Evolutionary conservation across 2,329 filamentous ascomycete genomes (phyloP), one percentile per base, ranked within the genome.

Genomic region (Rhynchosporium graminicola): DNA sequence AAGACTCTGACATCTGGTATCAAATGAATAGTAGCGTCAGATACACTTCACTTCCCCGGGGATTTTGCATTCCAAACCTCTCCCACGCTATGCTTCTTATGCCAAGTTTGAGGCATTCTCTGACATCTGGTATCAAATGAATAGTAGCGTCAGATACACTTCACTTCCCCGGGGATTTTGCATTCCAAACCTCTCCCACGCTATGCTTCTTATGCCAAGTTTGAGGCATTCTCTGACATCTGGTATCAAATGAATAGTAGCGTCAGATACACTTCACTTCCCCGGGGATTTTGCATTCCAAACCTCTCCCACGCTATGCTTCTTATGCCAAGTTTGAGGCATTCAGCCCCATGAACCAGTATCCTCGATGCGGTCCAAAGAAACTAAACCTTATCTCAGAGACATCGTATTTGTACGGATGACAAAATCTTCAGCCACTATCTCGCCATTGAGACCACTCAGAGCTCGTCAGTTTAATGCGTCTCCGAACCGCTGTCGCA

Each of bases 341-440:
- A 50, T 63, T 51, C 59, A 36, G 46, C 43, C 48, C 59, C 42
- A 55, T 55, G 48, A 54, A 20, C 54, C 51, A 63, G 33, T 42
- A 8, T 29, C 43, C 42, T 42, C 29, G 48, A 42, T 46, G 42
- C 42, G 47, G 62, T 48, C 42, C n/a, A 45, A 42, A 61, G 43
- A 43, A 52, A 57, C 40, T 57, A 57, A 57, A 57, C 54, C 43
- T 57, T 46, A 46, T 57, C 54, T 57, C 45, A 40, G 43, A 28
- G 29, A 33, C 26, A 57, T 52, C 50, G 52, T 28, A 43, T 57
- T 57, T 7, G 40, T 12, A 13, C 36, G 15, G 6, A 36, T 36
- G 29, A 57, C n/a, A 45, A 33, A 13, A 33, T 13, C n/a, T 31
- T 26, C 54, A 57, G 54, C 54, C 54, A 33, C 54, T 57, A 46